A percentile compares a stretch with the other conserved stretches of the same genome.
These are phyloP conservation scores for Sanghuangporus baumii DNA, from an alignment of 1,284 basidiomycete species.

Conservation along the genomic window DNA sequence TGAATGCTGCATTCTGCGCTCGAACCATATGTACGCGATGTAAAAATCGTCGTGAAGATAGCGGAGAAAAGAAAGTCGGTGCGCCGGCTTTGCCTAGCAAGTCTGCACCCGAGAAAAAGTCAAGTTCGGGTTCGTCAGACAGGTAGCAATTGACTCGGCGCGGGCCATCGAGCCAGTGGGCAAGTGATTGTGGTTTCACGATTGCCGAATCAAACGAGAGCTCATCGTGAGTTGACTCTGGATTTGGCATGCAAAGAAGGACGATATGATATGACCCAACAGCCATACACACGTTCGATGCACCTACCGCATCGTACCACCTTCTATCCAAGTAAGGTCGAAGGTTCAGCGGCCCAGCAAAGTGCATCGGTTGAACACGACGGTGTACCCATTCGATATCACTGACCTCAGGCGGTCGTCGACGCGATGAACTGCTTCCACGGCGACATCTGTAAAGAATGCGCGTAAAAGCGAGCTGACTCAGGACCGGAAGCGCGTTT, in stretches of 20 bases:
- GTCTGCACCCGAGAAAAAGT: background rate
- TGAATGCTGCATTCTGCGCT: conserved; percentile 29
- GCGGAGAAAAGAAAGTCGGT: conserved; percentile 36
- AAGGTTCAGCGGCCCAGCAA: conserved; percentile 45
- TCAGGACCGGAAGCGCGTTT: conserved; percentile 42
- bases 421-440: background rate
- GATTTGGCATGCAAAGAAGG: conserved; percentile 49
- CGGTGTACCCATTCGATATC: conserved; percentile 49
- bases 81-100: background rate
- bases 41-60: conserved; percentile 42
- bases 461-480: conserved; percentile 50
- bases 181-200: background rate
- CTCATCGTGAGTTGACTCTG: conserved; percentile 15
- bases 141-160: background rate
- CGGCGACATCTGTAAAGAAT: conserved; percentile 41
- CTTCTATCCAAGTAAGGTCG: conserved; percentile 43
- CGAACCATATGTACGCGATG: conserved; percentile 36
- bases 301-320: conserved; percentile 44
- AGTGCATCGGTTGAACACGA: conserved; percentile 44
- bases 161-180: background rate
- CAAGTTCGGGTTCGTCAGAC: background rate
- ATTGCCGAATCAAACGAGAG: background rate
- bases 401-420: conserved; percentile 29
- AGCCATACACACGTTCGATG: conserved; percentile 36
- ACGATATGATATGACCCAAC: conserved; percentile 40